These are phyloP conservation scores for Rhazya stricta DNA, from an alignment of 257 asterid genomes.

Conservation along the genomic window DNA sequence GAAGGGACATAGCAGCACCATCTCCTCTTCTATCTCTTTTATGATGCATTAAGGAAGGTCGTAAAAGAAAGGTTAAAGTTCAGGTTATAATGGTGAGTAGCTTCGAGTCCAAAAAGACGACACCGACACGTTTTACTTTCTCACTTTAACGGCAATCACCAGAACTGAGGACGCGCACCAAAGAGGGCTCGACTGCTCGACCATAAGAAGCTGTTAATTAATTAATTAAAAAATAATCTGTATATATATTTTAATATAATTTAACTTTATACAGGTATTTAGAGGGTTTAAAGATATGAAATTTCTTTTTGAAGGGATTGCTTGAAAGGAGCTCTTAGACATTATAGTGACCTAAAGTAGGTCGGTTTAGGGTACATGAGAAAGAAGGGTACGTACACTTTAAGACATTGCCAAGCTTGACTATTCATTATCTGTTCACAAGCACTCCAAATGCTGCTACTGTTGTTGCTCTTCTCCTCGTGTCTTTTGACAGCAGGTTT, in stretches of 20 bases:
- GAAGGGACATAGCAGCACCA: conserved; percentile 19
- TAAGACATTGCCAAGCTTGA: conserved; percentile 12
- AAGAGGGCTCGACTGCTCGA: too few relatives aligned
- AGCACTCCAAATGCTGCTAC: not conserved
- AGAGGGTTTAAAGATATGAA: not conserved
- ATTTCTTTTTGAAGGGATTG: not conserved
- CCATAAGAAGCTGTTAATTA: too few relatives aligned
- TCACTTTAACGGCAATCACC: conserved; percentile 2
- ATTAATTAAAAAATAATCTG: too few relatives aligned
- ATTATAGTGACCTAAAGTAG: not conserved
- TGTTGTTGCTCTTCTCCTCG: too few relatives aligned
- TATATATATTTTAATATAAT: too few relatives aligned
- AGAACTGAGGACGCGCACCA: not conserved
- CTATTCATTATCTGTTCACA: conserved; percentile 1
- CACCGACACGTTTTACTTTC: conserved; percentile 34
- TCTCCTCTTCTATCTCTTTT: conserved; percentile 12
- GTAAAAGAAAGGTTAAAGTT: conserved; percentile 1
- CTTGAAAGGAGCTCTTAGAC: not conserved
- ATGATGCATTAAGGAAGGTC: conserved; percentile 33
- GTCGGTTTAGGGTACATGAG: not conserved
- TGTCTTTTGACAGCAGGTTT: too few relatives aligned
- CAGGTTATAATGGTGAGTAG: conserved; percentile 4
- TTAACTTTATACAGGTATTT: too few relatives aligned
- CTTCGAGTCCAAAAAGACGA: conserved; percentile 17
- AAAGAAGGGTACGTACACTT: conserved; percentile 1